Percentiles rank a stretch among this genome's conserved stretches.
Evolutionary conservation across 2,329 filamentous ascomycete genomes (phyloP).

Genomic region (Coleophoma crateriformis): DNA sequence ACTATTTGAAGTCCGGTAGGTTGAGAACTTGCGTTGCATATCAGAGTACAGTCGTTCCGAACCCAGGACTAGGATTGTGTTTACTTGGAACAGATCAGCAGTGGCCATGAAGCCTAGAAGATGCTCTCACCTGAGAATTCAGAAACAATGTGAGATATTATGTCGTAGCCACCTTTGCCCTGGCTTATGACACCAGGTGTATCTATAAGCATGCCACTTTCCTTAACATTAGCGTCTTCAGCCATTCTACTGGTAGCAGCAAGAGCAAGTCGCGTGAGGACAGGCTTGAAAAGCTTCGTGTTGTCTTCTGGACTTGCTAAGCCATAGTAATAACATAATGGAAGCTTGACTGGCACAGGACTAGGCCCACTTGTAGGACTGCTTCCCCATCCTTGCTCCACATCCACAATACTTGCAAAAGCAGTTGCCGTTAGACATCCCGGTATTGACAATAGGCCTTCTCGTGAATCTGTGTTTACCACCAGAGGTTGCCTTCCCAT

Average conservation of each 20-base stretch:
- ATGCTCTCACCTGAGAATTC: conserved; percentile 54
- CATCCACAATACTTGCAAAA: conserved; percentile 80
- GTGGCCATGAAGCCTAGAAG: neutral
- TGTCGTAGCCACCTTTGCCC: conserved; percentile 64
- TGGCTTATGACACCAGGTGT: conserved; percentile 65
- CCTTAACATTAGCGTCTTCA: conserved; percentile 66
- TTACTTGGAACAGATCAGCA: conserved; percentile 43
- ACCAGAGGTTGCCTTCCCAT: conserved; percentile 70
- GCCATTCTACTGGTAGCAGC: conserved; percentile 72
- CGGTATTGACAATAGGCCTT: conserved; percentile 72
- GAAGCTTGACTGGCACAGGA: conserved; percentile 83
- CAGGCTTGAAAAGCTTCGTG: conserved; percentile 62
- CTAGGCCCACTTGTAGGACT: conserved; percentile 89
- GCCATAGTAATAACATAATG: conserved; percentile 86
- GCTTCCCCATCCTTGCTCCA: conserved; percentile 83
- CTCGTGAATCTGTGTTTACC: conserved; percentile 77
- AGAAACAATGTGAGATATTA: conserved; percentile 74
- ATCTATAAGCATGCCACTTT: conserved; percentile 80
- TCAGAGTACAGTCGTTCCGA: conserved; percentile 72
- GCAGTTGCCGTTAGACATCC: conserved; percentile 83
- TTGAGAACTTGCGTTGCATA: conserved; percentile 63
- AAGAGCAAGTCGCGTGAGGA: conserved; percentile 72
- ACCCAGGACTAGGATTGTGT: conserved; percentile 76
- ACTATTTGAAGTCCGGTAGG: conserved; percentile 47
- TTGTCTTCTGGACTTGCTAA: conserved; percentile 68